Evolutionary conservation across 257 asterid species (phyloP).

Genomic region (Echites panduratus): DNA sequence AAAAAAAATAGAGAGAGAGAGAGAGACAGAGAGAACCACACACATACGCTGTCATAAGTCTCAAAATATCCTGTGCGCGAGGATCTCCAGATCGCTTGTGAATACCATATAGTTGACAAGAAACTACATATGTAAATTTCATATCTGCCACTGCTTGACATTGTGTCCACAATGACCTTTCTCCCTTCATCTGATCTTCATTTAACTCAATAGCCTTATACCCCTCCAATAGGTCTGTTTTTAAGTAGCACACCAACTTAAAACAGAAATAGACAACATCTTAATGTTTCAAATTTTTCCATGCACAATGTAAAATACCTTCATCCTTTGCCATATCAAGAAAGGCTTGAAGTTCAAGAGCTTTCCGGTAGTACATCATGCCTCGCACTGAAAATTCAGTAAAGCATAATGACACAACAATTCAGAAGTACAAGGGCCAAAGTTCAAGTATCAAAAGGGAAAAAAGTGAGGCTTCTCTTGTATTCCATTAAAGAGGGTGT

Average conservation of each 20-base stretch:
- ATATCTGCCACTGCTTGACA: slow-evolving; percentile 99
- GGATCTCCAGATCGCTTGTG: slow-evolving; percentile 90
- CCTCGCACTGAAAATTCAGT: slow-evolving; percentile 64
- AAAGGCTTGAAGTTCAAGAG: slow-evolving; percentile 95
- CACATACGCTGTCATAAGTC: slow-evolving; percentile 83
- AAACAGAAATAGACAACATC: neutral
- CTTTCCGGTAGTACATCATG: slow-evolving; percentile 99
- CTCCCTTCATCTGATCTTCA: slow-evolving; percentile 97
- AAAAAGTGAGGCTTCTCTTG: neutral
- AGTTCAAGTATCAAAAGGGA: slow-evolving; percentile 4
- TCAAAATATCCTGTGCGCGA: slow-evolving; percentile 89
- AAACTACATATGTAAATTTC: slow-evolving; percentile 95
- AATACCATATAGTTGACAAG: slow-evolving; percentile 89
- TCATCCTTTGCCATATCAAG: slow-evolving; percentile 99
- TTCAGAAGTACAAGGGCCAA: neutral
- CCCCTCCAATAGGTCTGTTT: slow-evolving; percentile 89
- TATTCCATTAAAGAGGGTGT: no score
- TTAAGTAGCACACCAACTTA: slow-evolving; percentile 15
- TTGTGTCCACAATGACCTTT: slow-evolving; percentile 89
- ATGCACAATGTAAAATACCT: slow-evolving; percentile 43
- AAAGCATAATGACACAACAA: slow-evolving; percentile 2
- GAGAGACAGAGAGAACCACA: neutral
- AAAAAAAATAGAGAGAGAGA: neutral
- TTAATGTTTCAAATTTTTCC: slow-evolving; percentile 3
- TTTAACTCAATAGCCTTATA: slow-evolving; percentile 92